A percentile compares a stretch with the other conserved stretches of the same genome.
Evolutionary conservation across 495 filamentous ascomycete species (phyloP).

Genomic region (Pseudomonodictys pantanalensis): DNA sequence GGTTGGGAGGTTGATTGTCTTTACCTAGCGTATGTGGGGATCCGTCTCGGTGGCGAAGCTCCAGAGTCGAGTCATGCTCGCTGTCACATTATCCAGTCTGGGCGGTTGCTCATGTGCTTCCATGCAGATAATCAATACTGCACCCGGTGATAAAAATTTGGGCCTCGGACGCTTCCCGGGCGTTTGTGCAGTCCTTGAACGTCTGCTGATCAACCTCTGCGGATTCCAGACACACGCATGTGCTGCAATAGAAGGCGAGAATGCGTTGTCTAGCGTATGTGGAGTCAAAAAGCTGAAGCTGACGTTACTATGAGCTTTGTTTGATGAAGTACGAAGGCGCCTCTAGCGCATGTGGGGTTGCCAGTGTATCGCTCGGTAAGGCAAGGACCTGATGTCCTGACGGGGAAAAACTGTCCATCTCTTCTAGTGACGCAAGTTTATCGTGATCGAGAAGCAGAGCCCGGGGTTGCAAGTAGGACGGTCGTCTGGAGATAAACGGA

Average conservation of each 20-base stretch:
- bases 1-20: too few species aligned
- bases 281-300: not conserved
- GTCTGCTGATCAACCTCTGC: too few species aligned
- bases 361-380: not conserved
- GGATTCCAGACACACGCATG: too few species aligned
- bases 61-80: not conserved
- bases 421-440: not conserved
- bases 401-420: not conserved
- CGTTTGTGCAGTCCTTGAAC: not conserved
- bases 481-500: too few species aligned
- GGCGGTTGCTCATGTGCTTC: too few species aligned
- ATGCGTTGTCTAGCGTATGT: not conserved
- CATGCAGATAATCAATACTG: too few species aligned
- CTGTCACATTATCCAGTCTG: too few species aligned
- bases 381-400: not conserved
- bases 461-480: too few species aligned
- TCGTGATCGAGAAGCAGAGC: too few species aligned
- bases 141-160: too few species aligned
- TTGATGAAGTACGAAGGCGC: not conserved
- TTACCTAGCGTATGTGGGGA: not conserved
- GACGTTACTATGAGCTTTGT: not conserved
- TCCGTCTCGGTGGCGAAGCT: not conserved
- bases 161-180: too few species aligned
- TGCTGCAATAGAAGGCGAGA: not conserved
- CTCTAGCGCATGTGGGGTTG: not conserved